A percentile compares a stretch with the other conserved stretches of the same genome.
These are phyloP conservation scores for Niebla homalea DNA, from an alignment of 495 filamentous ascomycete species.

Conservation along the genomic window DNA sequence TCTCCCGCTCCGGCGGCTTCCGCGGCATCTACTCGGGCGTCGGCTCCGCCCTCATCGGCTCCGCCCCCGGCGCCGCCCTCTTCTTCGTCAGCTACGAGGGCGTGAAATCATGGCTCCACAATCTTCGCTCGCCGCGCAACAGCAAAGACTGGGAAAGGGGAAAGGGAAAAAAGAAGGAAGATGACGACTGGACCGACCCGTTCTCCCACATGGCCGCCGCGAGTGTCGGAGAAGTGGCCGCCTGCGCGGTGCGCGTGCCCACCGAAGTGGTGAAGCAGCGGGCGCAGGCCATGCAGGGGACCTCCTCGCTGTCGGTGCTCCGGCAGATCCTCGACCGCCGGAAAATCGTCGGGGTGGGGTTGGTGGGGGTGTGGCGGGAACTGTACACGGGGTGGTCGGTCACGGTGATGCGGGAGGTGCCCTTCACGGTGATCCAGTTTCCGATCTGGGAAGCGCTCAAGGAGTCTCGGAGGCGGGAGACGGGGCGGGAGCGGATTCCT, in stretches of 20 bases:
- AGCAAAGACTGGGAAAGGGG: background rate
- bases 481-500: constrained; percentile 32
- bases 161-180: constrained; percentile 6
- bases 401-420: constrained; percentile 90
- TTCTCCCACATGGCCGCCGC: constrained; percentile 76
- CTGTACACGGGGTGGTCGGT: constrained; percentile 83
- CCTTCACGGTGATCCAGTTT: constrained; percentile 93
- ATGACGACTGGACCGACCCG: constrained; percentile 19
- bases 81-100: constrained; percentile 97
- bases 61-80: constrained; percentile 89
- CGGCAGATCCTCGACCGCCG: constrained; percentile 50
- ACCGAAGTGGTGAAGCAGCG: constrained; percentile 97
- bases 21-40: constrained; percentile 60
- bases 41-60: constrained; percentile 56
- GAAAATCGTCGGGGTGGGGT: constrained; percentile 26
- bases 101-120: constrained; percentile 46
- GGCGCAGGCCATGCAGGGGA: constrained; percentile 70
- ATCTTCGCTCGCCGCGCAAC: constrained; percentile 3
- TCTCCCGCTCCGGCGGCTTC: constrained; percentile 63
- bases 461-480: constrained; percentile 20
- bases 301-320: constrained; percentile 47
- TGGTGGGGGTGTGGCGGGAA: constrained; percentile 56
- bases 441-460: constrained; percentile 95
- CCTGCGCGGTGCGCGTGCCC: constrained; percentile 83
- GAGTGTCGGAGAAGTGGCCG: constrained; percentile 76